Percentiles rank a stretch among this genome's conserved stretches.
Evolutionary conservation across 2,329 filamentous ascomycete species (phyloP).

Genomic region (Malbranchea zuffiana): DNA sequence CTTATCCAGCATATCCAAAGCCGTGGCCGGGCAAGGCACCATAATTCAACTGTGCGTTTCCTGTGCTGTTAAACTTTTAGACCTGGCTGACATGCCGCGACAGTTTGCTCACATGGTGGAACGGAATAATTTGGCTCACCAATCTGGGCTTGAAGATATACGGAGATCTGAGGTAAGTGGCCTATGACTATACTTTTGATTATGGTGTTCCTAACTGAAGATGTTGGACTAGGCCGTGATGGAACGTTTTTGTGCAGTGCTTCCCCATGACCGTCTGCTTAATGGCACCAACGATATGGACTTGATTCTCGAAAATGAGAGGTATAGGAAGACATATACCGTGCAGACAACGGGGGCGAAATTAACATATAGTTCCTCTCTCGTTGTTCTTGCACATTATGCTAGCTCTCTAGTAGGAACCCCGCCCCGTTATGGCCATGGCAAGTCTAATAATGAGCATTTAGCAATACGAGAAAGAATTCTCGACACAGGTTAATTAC

Average conservation of each 20-base stretch:
- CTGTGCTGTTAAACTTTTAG: neutral
- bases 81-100: constrained; percentile 8
- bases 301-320: constrained; percentile 44
- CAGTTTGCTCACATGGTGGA: constrained; percentile 76
- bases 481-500: constrained; percentile 45
- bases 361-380: constrained; percentile 64
- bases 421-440: neutral
- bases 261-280: constrained; percentile 65
- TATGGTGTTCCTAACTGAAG: neutral
- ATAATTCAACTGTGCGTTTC: constrained; percentile 48
- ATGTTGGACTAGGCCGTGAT: constrained; percentile 41
- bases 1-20: constrained; percentile 95
- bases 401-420: constrained; percentile 50
- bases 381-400: constrained; percentile 62
- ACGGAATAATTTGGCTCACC: constrained; percentile 51
- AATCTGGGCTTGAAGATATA: constrained; percentile 47
- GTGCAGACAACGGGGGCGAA: constrained; percentile 61
- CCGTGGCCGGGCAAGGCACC: constrained; percentile 69
- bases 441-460: constrained; percentile 10
- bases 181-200: neutral
- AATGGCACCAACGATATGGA: constrained; percentile 49
- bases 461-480: constrained; percentile 40
- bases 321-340: constrained; percentile 43
- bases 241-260: constrained; percentile 60
- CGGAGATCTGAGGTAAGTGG: constrained; percentile 35